These are phyloP conservation scores for Paramarasmius palmivorus DNA, from an alignment of 1,284 basidiomycete genomes.

Conservation along the genomic window DNA sequence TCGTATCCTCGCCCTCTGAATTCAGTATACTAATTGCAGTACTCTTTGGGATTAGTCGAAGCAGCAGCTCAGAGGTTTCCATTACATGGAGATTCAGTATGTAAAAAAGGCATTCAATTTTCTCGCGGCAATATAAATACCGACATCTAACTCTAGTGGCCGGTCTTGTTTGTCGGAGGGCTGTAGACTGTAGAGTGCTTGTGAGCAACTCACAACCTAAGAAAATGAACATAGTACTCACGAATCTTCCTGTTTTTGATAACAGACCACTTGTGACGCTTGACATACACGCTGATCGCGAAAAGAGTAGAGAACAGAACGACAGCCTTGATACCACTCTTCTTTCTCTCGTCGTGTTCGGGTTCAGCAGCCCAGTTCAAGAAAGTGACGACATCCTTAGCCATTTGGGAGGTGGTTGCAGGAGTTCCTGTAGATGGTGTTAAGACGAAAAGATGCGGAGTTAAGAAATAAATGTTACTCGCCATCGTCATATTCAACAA, in stretches of 20 bases:
- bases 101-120: not conserved
- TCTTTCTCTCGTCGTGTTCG: conserved; percentile 97
- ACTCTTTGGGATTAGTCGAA: no score
- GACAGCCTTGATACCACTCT: conserved; percentile 91
- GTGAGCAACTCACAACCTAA: not conserved
- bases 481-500: conserved; percentile 96
- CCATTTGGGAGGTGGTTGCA: conserved; percentile 98
- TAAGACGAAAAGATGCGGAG: conserved; percentile 5
- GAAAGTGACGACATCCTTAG: conserved; percentile 98
- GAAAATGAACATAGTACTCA: conserved; percentile 42
- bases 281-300: conserved; percentile 84
- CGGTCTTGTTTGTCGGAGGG: conserved; percentile 42
- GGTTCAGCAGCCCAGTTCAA: conserved; percentile 95
- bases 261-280: conserved; percentile 92
- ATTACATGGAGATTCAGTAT: not conserved
- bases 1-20: no score
- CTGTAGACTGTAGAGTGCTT: conserved; percentile 40
- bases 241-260: conserved; percentile 93
- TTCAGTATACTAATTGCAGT: no score
- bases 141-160: conserved; percentile 34
- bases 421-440: conserved; percentile 71
- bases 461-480: conserved; percentile 21
- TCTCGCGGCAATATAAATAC: conserved; percentile 10
- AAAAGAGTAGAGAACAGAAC: conserved; percentile 87
- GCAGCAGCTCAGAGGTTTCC: no score